Base-by-base conservation (phyloP, 768 basidiomycete genomes). In the Gelatoporia subvermispora region DNA sequence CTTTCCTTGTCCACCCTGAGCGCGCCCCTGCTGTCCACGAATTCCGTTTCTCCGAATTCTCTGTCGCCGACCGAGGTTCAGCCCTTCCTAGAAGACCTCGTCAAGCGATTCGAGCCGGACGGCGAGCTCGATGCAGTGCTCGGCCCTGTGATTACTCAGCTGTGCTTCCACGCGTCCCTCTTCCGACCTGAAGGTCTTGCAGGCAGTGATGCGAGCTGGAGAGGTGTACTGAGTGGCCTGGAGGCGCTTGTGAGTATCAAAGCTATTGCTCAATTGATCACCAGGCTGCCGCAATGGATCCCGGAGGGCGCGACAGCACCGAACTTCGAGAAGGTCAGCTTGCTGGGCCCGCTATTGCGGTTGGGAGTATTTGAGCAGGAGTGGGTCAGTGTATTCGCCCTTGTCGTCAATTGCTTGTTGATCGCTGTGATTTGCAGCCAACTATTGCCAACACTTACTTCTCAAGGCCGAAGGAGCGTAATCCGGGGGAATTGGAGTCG, bases 291-390 rank as follows among this genome's bases (percentile, higher is more conserved):
- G 24, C 77, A 82, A 48, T 93, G 88, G 86, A 85, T 77, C 56
- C 86, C 88, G 36, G 53, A 64, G 7, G 62, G 73, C 53, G 81
- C 81, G 20, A 77, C 75, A 5, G 78, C 84, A 8, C 60, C 74
- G 2, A 75, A 68, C 2, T 82, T 93, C 59, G 89, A 92, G 65
- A 69, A 48, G 11, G 57, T 66, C 53, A 88, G 83, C 43, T 69
- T 97, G 37, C 68, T 98, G 55, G 96, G 96, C 0, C 93, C 92
- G 1, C 66, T 97, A 22, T 80, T 87, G 52, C 73, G 93, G 28
- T 72, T 98, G 45, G 85, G 87, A 35, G 82, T 93, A 4, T 97
- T 95, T 62, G 78, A 84, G n/a, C 70, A 81, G 47, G 88, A 98
- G 76, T 94, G 91, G 84, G 87, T 94, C 62, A 56, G 77, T 68